Evolutionary conservation across 257 asterid genomes (phyloP), one percentile per base, ranked within the genome.

Genomic region (Coffea eugenioides): DNA sequence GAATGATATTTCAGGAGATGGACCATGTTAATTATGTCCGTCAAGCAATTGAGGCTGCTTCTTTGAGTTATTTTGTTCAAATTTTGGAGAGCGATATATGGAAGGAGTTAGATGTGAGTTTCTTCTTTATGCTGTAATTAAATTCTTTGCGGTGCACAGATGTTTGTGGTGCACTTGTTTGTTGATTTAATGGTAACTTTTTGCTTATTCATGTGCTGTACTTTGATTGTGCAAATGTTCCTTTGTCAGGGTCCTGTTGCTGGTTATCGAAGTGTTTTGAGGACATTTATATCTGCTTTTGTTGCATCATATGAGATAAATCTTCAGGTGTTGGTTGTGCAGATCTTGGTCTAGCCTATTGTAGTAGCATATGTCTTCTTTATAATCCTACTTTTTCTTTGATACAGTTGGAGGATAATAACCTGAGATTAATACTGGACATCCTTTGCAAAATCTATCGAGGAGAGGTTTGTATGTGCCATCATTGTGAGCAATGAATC

Each of bases 261-360:
- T 84, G 97, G 97, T 85, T 94, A 87, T 83, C 86, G 90, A 59
- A 90, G 98, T 79, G 95, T 96, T 76, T 80, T 93, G 69, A 89
- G 99, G 83, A 94, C 99, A 61, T 91, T 94, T 84, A 51, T 94
- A 82, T 92, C 99, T 11, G 89, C 99, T 36, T 93, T 92, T 83
- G 88, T 96, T 83, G 96, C 99, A 72, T 91, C 97, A 75, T 96
- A 92, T 76, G 99, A 96, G 89, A 89, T 94, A 87, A 88, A 82
- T 88, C 91, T 94, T 82, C 97, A 93, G 99, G 99, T 92, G 88
- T 78, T 76, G 66, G 77, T 71, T 71, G 45, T 57, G 75, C 83
- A 74, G 78, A 80, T 57, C 46, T 20, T 64, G 15, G 18, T 6
- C 64, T 27, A 69, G n/a, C 43, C 71, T 62, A 65, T 64, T 48